These are phyloP conservation scores for Chaetomidium leptoderma DNA, from an alignment of 495 filamentous ascomycete species.

Conservation along the genomic window DNA sequence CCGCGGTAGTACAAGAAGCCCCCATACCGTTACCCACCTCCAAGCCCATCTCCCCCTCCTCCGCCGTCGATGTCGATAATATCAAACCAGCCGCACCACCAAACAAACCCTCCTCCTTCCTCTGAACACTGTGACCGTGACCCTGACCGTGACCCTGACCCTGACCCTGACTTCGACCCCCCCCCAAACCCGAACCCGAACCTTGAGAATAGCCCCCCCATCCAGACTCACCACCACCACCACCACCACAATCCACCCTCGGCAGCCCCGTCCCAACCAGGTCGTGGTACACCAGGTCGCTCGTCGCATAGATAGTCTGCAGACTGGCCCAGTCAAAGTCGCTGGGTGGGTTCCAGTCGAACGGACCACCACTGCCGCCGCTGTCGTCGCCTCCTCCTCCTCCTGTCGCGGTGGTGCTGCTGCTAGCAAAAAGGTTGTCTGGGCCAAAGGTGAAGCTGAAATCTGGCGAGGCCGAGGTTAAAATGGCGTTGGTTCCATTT, in stretches of 20 bases:
- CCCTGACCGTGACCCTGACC: too few species aligned
- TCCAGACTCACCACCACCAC: too few species aligned
- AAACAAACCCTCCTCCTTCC: too few species aligned
- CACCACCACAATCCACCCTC: not conserved
- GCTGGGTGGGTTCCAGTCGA: slow-evolving; percentile 29
- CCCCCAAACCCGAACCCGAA: too few species aligned
- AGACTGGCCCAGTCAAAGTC: slow-evolving; percentile 47
- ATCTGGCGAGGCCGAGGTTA: not conserved
- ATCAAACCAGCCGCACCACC: too few species aligned
- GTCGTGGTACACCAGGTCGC: slow-evolving; percentile 52
- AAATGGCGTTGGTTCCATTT: not conserved
- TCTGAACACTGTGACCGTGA: too few species aligned
- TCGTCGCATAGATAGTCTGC: slow-evolving; percentile 51
- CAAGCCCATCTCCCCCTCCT: not conserved
- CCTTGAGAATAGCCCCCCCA: too few species aligned
- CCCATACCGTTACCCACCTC: slow-evolving; percentile 14
- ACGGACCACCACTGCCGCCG: too few species aligned
- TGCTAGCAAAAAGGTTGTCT: not conserved
- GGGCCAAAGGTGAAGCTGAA: slow-evolving; percentile 5
- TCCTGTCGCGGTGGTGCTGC: not conserved
- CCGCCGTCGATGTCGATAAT: not conserved
- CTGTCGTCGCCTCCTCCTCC: too few species aligned
- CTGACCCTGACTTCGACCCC: too few species aligned
- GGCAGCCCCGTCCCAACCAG: slow-evolving; percentile 18
- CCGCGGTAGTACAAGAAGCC: too few species aligned